Base-by-base conservation (phyloP, 371 early-diverging fungal genomes). In the Rhizopus sp. region DNA sequence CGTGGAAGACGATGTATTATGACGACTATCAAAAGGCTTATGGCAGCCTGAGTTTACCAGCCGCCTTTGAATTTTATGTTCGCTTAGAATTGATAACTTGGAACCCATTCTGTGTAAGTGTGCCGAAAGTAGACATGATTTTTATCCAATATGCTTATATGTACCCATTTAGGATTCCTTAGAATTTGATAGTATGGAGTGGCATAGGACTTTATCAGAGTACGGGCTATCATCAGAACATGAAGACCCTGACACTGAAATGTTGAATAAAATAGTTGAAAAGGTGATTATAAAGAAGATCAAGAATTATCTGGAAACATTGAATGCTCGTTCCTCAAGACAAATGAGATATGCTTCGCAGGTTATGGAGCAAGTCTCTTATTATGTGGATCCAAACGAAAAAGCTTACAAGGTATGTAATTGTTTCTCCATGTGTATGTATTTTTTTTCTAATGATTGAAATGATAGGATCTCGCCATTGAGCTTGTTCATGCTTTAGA, bases 21-120 rank as follows among this genome's bases (percentile, higher is more conserved):
- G 83, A 80, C 33, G 90, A 90, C 41, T 90, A 90, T 62, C 68
- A 71, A 39, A 83, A 88, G 47, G 88, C 88, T 0, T 90, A 82
- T 64, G 90, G 90, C 5, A 82, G 82, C 3, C 68, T 88, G 2
- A 80, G 88, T 53, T 56, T 90, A 52, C 86, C 88, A 0, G 83
- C 82, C 8, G 87, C 87, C 2, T 87, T 88, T 68, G 88, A 87
- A 55, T 81, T 90, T 51, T 85, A 77, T 61, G 71, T 90, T 2
- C 83, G 90, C 5, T 74, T 75, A 32, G 88, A 90, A 53, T 60
- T 87, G 3, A 69, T 86, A 7, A 59, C 77, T 2, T 87, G 86
- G 87, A 76, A 85, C 58, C 83, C 85, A 13, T 80, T 86, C 34
- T 64, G 68, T 35, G 81, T 78, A 58, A 55, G 67, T 55, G 32